Evolutionary conservation across 257 asterid genomes (phyloP).

Genomic region (Paraleonurus japonicus): DNA sequence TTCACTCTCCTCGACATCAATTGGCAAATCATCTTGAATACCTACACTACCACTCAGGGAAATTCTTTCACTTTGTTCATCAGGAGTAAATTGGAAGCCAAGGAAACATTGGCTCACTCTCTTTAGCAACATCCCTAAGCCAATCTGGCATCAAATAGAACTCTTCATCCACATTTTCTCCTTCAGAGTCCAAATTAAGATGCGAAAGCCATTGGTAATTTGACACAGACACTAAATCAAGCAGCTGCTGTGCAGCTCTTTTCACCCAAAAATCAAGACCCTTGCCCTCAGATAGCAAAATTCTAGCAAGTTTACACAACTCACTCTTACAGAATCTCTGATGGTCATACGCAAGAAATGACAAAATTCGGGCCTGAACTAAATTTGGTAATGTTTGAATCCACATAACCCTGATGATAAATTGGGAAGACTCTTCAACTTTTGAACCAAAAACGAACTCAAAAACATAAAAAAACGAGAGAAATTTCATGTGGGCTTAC

Average conservation of each 20-base stretch:
- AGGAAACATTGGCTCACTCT: slow-evolving; percentile 44
- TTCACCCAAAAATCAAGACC: slow-evolving; percentile 71
- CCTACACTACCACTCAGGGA: slow-evolving; percentile 28
- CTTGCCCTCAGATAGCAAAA: slow-evolving; percentile 36
- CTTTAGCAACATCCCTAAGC: slow-evolving; percentile 43
- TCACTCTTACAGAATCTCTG: slow-evolving; percentile 47
- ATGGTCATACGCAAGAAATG: slow-evolving; percentile 54
- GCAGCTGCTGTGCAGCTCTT: slow-evolving; percentile 66
- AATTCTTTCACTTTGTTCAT: slow-evolving; percentile 30
- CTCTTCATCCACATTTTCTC: slow-evolving; percentile 46
- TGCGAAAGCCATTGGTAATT: slow-evolving; percentile 52
- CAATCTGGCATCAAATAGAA: slow-evolving; percentile 56
- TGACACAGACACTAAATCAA: slow-evolving; percentile 53
- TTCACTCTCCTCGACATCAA: slow-evolving; percentile 32
- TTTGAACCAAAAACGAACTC: not conserved
- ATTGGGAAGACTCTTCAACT: not conserved
- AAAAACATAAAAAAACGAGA: not conserved
- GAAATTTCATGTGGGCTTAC: slow-evolving; percentile 20
- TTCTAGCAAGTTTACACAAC: slow-evolving; percentile 53
- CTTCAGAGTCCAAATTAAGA: slow-evolving; percentile 63
- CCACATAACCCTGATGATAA: slow-evolving; percentile 55
- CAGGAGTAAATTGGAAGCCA: slow-evolving; percentile 66
- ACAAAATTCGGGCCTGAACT: slow-evolving; percentile 62
- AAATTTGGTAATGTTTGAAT: slow-evolving; percentile 55
- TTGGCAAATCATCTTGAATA: slow-evolving; percentile 27